phyloP scores from a whole-genome alignment of 2,329 filamentous ascomycete genomes.

The Trichoderma sp. region DNA sequence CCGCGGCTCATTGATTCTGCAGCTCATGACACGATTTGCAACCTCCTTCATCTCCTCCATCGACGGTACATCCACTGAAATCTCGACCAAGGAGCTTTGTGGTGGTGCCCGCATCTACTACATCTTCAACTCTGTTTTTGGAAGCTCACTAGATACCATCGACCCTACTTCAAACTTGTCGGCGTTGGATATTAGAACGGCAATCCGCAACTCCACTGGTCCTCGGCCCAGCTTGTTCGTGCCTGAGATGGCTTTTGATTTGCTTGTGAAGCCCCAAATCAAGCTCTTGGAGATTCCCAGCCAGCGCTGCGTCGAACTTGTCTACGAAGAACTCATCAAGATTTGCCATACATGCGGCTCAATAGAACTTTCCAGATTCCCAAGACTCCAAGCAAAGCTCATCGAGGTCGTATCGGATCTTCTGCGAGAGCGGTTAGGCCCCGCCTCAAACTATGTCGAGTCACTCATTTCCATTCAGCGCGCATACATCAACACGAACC shows the following conservation, averaged over 20 bases:
- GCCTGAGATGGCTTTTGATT: conserved; percentile 94
- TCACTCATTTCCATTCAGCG: conserved; percentile 96
- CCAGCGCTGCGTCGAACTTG: conserved; percentile 94
- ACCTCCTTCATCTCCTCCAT: conserved; percentile 98
- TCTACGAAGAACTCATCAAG: conserved; percentile 98
- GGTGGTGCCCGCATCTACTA: conserved; percentile 96
- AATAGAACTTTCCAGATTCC: conserved; percentile 87
- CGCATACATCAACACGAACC: conserved; percentile 99
- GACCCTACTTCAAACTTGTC: conserved; percentile 95
- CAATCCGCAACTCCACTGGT: conserved; percentile 96
- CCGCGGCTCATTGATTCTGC: conserved; percentile 87
- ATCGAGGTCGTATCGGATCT: conserved; percentile 98
- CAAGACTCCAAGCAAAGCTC: conserved; percentile 89
- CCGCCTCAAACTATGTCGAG: conserved; percentile 87
- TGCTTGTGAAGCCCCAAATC: conserved; percentile 97
- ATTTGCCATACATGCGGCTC: conserved; percentile 98
- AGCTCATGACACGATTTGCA: conserved; percentile 97
- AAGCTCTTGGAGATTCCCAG: conserved; percentile 93
- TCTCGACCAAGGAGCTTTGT: conserved; percentile 96
- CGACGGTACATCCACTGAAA: conserved; percentile 96
- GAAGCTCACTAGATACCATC: conserved; percentile 91
- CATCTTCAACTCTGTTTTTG: conserved; percentile 98
- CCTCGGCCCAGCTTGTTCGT: conserved; percentile 95
- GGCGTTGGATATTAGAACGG: conserved; percentile 90
- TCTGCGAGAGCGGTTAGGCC: conserved; percentile 85